phyloP scores from a whole-genome alignment of 2,329 filamentous ascomycete genomes.

The Penicillium sp. region DNA sequence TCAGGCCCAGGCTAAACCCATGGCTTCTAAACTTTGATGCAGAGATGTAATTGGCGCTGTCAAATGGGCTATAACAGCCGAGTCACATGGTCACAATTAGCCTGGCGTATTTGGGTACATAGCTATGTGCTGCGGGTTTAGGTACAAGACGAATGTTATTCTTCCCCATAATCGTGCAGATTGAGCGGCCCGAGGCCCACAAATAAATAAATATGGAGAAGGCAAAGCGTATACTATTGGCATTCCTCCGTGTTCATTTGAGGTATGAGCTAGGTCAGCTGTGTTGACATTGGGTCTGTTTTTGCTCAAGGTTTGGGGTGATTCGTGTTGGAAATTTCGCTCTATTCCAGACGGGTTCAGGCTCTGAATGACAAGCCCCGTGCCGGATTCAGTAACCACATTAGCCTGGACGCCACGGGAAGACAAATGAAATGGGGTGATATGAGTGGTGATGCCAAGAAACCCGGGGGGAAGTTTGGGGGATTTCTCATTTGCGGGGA shows the following conservation, averaged over 20 bases:
- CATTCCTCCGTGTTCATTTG: slow-evolving; percentile 3
- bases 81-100: neutral
- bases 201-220: neutral
- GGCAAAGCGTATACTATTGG: neutral
- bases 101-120: neutral
- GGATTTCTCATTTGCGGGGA: slow-evolving; percentile 6
- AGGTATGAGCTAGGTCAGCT: neutral
- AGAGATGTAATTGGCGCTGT: neutral
- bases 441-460: slow-evolving; percentile 8
- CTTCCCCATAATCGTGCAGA: slow-evolving; percentile 2
- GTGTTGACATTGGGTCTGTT: neutral
- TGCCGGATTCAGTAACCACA: slow-evolving; percentile 6
- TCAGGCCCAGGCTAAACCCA: neutral
- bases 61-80: neutral
- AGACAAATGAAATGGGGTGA: neutral
- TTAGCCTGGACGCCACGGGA: neutral
- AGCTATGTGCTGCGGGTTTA: neutral
- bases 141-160: neutral
- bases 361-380: neutral
- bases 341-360: neutral
- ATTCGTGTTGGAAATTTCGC: neutral
- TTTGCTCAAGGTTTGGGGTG: neutral
- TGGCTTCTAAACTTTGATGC: neutral
- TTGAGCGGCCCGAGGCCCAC: slow-evolving; percentile 12
- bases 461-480: neutral